These are phyloP conservation scores for Phytophthora syringae DNA, from an alignment of 352 stramenopile species.

Conservation along the genomic window DNA sequence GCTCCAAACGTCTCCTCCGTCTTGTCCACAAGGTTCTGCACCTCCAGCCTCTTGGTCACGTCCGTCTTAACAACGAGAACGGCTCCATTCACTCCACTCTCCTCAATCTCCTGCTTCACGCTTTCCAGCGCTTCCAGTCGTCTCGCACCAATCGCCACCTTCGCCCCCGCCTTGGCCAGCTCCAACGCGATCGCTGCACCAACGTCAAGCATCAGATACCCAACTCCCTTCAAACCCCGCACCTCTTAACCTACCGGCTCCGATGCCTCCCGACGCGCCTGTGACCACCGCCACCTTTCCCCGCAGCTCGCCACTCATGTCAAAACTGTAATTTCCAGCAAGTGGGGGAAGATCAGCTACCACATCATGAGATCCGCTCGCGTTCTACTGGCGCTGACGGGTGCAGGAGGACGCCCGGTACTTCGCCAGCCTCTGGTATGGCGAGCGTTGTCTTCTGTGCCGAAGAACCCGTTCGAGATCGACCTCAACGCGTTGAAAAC, in stretches of 20 bases:
- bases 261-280: constrained; percentile 91
- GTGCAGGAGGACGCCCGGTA: background rate
- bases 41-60: constrained; percentile 62
- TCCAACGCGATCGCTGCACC: constrained; percentile 60
- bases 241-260: constrained; percentile 35
- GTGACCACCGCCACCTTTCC: constrained; percentile 89
- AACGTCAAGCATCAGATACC: background rate
- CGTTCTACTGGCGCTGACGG: constrained; percentile 5
- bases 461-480: constrained; percentile 61
- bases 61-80: constrained; percentile 56
- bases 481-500: constrained; percentile 40
- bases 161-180: constrained; percentile 71
- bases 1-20: constrained; percentile 63
- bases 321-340: no score
- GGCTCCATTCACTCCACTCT: constrained; percentile 22
- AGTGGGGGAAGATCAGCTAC: no score
- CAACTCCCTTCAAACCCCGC: background rate
- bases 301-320: constrained; percentile 37
- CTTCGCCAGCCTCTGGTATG: background rate
- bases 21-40: constrained; percentile 54
- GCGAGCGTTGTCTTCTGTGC: constrained; percentile 10
- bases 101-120: constrained; percentile 37
- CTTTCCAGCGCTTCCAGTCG: constrained; percentile 54
- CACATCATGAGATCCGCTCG: constrained; percentile 13
- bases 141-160: constrained; percentile 83